Evolutionary conservation across 306 rosid species (phyloP), one percentile per base, ranked within the genome.

Genomic region (Alnus glutinosa): DNA sequence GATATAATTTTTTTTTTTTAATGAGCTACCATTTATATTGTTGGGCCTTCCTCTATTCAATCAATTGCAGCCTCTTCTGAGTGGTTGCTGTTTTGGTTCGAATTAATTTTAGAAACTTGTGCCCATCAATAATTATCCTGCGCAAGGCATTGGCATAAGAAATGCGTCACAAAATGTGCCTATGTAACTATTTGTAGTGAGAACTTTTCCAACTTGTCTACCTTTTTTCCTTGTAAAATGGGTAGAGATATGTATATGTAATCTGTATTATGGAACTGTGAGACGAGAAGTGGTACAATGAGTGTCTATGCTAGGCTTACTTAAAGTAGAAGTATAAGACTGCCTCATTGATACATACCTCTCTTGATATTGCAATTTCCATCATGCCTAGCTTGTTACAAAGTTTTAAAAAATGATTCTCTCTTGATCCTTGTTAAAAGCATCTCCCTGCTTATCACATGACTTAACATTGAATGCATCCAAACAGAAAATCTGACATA

Each of bases 1-100:
- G 78, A 83, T 85, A 78, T 72, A 79, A 82, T 78, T 75, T 78
- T 83, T 77, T 83, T 85, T 79, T 23, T 23, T 23, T 23, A 23
- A 73, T 72, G 73, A 74, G 32, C 44, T 32, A 71, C 80, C 76
- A 34, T 71, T 75, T 75, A 82, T 66, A 30, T 42, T 74, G 47
- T 50, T 67, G 28, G 74, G 74, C 55, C 19, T 47, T 10, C 55
- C 19, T 49, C 37, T 44, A 12, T 70, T 47, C 52, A 47, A 16
- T 44, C 9, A 14, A 71, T 30, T 42, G 51, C 49, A 42, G 34
- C 51, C 48, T 39, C 37, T 2, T 8, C 3, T 68, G 30, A 68
- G 44, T 68, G 28, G 16, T n/a, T 4, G 15, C 7, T 7, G 32
- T 68, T 16, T 68, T 8, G 28, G 42, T 39, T 14, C 23, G 32